These are phyloP conservation scores for Cercospora sojina DNA, from an alignment of 2,329 filamentous ascomycete species.

Conservation along the genomic window DNA sequence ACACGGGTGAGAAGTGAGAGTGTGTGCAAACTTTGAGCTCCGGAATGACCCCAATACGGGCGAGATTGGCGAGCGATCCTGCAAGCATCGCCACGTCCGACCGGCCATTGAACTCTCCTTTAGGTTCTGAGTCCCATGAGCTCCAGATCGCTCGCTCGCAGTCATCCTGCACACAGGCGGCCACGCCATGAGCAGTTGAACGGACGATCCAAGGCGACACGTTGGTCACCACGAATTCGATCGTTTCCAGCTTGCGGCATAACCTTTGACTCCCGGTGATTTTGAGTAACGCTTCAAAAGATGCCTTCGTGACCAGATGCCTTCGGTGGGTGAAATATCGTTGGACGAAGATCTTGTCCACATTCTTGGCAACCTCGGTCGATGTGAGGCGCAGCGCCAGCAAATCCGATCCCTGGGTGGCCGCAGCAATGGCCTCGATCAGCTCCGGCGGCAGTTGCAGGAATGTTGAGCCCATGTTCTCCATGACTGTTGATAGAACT, in stretches of 20 bases:
- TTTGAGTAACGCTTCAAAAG: conserved; percentile 6
- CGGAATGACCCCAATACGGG: neutral
- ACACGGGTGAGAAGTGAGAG: conserved; percentile 1
- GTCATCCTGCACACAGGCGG: neutral
- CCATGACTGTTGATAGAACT: neutral
- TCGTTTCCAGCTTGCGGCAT: conserved; percentile 1
- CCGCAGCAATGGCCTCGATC: conserved; percentile 78
- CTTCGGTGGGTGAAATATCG: conserved; percentile 5
- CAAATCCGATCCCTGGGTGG: conserved; percentile 2
- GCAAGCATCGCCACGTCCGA: conserved; percentile 8
- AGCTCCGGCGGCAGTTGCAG: conserved; percentile 86
- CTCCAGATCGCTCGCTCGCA: conserved; percentile 3
- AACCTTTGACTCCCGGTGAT: conserved; percentile 4
- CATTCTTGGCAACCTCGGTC: neutral
- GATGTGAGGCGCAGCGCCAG: conserved; percentile 4
- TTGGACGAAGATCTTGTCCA: conserved; percentile 10
- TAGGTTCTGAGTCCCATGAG: neutral
- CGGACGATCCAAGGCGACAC: neutral
- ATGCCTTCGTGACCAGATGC: conserved; percentile 6
- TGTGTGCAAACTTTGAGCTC: conserved; percentile 6
- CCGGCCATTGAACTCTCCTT: neutral
- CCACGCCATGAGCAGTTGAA: neutral
- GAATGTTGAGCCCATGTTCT: conserved; percentile 43
- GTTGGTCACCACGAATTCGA: conserved; percentile 11
- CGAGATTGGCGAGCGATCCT: conserved; percentile 3